Conservation (phyloP, 1,284 basidiomycete genomes). For the Coriolopsis trogii region DNA sequence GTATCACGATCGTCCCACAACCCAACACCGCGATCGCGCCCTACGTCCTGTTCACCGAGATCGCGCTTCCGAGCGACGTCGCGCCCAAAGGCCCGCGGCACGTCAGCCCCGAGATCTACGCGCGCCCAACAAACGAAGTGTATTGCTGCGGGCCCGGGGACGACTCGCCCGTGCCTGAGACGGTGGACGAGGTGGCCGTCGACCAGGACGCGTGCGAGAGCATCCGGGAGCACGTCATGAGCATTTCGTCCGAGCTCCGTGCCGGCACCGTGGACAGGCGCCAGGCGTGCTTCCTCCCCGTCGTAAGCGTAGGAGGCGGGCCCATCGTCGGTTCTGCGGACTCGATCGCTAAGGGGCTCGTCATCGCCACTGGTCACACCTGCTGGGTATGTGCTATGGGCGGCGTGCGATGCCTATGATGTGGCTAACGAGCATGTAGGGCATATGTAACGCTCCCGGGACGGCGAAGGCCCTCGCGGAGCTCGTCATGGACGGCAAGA, state of each 20-base stretch:
- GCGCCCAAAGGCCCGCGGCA: slow-evolving; percentile 10
- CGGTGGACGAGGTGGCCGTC: slow-evolving; percentile 63
- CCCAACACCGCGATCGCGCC: slow-evolving; percentile 51
- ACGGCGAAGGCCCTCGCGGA: slow-evolving; percentile 64
- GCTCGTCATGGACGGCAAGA: slow-evolving; percentile 58
- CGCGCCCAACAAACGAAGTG: slow-evolving; percentile 67
- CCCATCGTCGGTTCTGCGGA: slow-evolving; percentile 64
- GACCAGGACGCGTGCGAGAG: slow-evolving; percentile 56
- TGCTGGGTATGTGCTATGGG: slow-evolving; percentile 48
- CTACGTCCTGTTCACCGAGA: slow-evolving; percentile 71
- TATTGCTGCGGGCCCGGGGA: slow-evolving; percentile 75
- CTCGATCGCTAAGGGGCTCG: slow-evolving; percentile 52
- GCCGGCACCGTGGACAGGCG: slow-evolving; percentile 50
- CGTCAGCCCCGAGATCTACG: slow-evolving; percentile 68
- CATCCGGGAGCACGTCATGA: slow-evolving; percentile 54
- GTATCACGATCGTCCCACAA: slow-evolving; percentile 56
- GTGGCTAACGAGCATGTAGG: slow-evolving; percentile 40
- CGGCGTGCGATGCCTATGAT: no score
- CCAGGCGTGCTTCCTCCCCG: slow-evolving; percentile 74
- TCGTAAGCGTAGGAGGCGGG: slow-evolving; percentile 49
- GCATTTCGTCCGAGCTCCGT: slow-evolving; percentile 58
- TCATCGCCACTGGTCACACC: slow-evolving; percentile 70
- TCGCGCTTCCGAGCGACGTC: slow-evolving; percentile 37
- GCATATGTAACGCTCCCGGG: slow-evolving; percentile 74
- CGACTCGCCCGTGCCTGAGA: slow-evolving; percentile 55